Evolutionary conservation across 768 basidiomycete species (phyloP), one percentile per base, ranked within the genome.

Genomic region (Agaricus bisporus): DNA sequence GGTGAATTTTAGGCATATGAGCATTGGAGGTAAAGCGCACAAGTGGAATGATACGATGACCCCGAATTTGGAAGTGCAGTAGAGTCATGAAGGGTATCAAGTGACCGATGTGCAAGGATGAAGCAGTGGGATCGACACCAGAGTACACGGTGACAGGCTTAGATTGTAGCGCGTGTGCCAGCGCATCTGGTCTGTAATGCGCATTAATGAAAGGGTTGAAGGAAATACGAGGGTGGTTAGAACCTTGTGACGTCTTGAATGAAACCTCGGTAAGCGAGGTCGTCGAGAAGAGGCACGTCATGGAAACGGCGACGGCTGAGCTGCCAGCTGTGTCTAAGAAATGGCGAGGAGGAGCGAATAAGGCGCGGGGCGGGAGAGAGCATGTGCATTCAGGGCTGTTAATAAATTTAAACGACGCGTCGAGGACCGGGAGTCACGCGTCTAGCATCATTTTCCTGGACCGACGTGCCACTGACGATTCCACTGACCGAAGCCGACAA

Each of bases 91-190:
- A 71, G 2, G 95, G 94, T 18, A 98, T 73, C 2, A 99, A 79
- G 66, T 99, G 95, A 3, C 97, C 97, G 50, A 93, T 88, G 66
- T 99, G 97, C 15, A 99, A 74, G 1, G 92, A 88, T 22, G 70
- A 73, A 4, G 94, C 93, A 1, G 95, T 93, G 12, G 97, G 97
- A 65, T 99, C 97, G 39, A 98, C 79, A 35, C 97, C 97, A 4
- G 83, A 77, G 65, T 99, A 99, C 15, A 91, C 77, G 0, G 80
- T 80, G 59, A 79, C 82, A 36, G 63, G 67, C 35, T 63, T 63
- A 2, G 65, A 59, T 48, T 65, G 57, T 56, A 81, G 66, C 43
- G 73, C 65, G 54, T 67, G 51, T 39, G 60, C 58, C 55, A 81
- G 65, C 14, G 68, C 68, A 51, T 76, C 71, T 43, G 69, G 75